Evolutionary conservation across 2,329 filamentous ascomycete species (phyloP).

Genomic region (Calycina herbarum): DNA sequence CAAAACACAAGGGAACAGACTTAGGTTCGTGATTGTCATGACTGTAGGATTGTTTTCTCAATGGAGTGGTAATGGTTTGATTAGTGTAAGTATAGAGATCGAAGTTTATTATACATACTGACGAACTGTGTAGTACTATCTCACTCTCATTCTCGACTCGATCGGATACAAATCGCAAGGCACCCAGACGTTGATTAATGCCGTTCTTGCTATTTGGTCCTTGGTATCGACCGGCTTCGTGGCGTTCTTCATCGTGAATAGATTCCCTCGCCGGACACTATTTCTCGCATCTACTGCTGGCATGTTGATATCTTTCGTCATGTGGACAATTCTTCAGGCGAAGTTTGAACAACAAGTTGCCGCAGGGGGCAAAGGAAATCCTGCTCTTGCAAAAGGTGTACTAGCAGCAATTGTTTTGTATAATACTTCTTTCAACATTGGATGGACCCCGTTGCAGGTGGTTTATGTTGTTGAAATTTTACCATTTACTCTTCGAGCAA

Average conservation of each 20-base stretch:
- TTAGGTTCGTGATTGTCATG: constrained; percentile 15
- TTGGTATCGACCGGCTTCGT: constrained; percentile 35
- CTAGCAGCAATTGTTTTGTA: constrained; percentile 61
- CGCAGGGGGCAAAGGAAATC: constrained; percentile 24
- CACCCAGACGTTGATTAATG: constrained; percentile 36
- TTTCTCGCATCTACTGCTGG: constrained; percentile 23
- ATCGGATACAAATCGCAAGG: constrained; percentile 27
- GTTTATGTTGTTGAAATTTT: constrained; percentile 39
- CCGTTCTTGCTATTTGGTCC: constrained; percentile 38
- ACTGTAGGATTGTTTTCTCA: constrained; percentile 16
- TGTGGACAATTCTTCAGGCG: constrained; percentile 36
- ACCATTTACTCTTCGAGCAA: constrained; percentile 39
- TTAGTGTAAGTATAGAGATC: constrained; percentile 18
- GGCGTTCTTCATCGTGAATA: constrained; percentile 30
- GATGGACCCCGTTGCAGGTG: constrained; percentile 27
- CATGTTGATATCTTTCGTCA: constrained; percentile 34
- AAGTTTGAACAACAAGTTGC: constrained; percentile 40
- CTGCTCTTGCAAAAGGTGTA: constrained; percentile 50
- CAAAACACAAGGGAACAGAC: constrained; percentile 17
- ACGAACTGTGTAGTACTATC: constrained; percentile 36
- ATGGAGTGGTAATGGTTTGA: constrained; percentile 21
- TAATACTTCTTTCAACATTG: constrained; percentile 33
- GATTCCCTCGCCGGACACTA: constrained; percentile 28
- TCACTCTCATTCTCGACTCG: constrained; percentile 34
- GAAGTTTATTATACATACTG: background rate